These are phyloP conservation scores for Rhynchospora breviuscula DNA, from an alignment of 176 grass and related monocot species.

Conservation along the genomic window DNA sequence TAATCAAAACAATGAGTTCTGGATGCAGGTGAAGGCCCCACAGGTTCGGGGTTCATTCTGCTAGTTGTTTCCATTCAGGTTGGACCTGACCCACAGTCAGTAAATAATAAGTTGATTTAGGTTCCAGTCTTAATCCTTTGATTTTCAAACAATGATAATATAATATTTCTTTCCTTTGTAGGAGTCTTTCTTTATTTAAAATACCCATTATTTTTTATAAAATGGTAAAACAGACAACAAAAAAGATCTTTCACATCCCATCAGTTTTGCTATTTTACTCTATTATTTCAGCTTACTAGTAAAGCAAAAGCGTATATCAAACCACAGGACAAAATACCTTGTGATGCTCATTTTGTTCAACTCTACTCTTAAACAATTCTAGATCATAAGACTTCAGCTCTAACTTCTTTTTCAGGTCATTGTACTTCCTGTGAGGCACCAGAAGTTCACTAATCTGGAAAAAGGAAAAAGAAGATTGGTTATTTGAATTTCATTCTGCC, in stretches of 20 bases:
- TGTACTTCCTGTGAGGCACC: slow-evolving; percentile 59
- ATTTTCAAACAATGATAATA: no score
- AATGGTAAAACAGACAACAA: neutral
- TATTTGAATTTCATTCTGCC: neutral
- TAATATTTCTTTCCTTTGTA: no score
- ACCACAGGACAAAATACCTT: slow-evolving; percentile 50
- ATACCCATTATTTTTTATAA: no score
- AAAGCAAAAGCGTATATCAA: neutral
- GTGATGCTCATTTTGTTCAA: slow-evolving; percentile 95
- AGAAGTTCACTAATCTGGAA: slow-evolving; percentile 60
- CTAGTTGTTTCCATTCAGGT: neutral
- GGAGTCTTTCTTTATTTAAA: no score
- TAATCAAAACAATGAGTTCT: neutral
- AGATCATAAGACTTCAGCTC: slow-evolving; percentile 95
- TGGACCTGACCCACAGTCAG: neutral
- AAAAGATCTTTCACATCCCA: neutral
- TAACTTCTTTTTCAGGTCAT: slow-evolving; percentile 69
- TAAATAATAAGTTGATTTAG: neutral
- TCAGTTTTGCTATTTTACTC: neutral
- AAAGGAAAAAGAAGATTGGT: neutral
- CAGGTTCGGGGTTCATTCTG: neutral
- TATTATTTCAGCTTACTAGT: neutral
- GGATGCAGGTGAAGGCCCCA: neutral
- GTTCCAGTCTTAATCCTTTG: neutral
- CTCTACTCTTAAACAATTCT: slow-evolving; percentile 84